Conservation (phyloP, 345 rosid species). For the Camelina sativa region DNA sequence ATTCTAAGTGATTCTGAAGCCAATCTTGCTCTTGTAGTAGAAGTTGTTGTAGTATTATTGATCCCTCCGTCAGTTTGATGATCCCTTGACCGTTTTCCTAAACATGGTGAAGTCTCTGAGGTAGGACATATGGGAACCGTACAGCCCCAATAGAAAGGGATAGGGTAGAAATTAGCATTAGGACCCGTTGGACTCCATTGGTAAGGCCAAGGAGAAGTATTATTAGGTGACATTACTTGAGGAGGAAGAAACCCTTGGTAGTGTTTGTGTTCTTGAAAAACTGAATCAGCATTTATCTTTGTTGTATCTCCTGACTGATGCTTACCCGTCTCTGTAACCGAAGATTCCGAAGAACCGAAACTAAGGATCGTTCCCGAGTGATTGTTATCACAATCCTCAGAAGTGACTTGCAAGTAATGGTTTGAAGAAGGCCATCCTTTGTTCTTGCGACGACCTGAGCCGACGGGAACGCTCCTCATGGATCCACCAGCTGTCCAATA, state of each 20-base stretch:
- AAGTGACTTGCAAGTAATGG: conserved; percentile 43
- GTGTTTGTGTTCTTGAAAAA: conserved; percentile 32
- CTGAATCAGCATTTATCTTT: conserved; percentile 37
- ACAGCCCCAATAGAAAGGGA: conserved; percentile 58
- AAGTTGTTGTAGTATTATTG: conserved; percentile 15
- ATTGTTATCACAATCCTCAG: conserved; percentile 33
- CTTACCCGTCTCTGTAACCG: conserved; percentile 36
- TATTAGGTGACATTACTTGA: conserved; percentile 32
- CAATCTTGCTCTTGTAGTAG: conserved; percentile 31
- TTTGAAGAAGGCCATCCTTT: conserved; percentile 55
- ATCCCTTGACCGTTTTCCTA: conserved; percentile 75
- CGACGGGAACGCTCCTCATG: conserved; percentile 82
- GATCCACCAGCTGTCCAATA: conserved; percentile 96
- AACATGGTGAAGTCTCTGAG: conserved; percentile 36
- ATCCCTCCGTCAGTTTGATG: conserved; percentile 39
- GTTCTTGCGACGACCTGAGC: conserved; percentile 88
- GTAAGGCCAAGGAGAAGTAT: conserved; percentile 53
- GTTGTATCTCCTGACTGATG: conserved; percentile 29
- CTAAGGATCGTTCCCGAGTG: conserved; percentile 56
- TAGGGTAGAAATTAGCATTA: conserved; percentile 51
- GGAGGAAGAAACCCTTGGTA: conserved; percentile 42
- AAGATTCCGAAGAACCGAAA: conserved; percentile 61
- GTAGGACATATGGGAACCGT: conserved; percentile 38
- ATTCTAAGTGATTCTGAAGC: conserved; percentile 29
- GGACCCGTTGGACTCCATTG: conserved; percentile 52